Conservation (phyloP, 2,329 filamentous ascomycete genomes). For the Sporothrix globosa region DNA sequence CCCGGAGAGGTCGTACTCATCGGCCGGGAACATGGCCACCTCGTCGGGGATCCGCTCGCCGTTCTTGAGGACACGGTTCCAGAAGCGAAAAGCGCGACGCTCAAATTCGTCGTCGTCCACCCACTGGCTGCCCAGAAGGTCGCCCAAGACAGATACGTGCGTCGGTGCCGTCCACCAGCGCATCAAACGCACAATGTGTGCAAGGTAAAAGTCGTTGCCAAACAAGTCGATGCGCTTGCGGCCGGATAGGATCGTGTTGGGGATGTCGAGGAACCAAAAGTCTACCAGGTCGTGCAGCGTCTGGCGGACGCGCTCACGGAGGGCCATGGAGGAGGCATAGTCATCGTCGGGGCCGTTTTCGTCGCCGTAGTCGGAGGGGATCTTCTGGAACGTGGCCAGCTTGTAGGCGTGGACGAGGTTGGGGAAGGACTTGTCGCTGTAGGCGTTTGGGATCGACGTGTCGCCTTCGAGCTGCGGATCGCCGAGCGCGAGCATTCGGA, state of each 20-base stretch:
- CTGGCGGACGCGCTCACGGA: slow-evolving; percentile 58
- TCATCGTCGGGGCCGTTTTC: slow-evolving; percentile 30
- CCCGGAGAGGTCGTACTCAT: slow-evolving; percentile 56
- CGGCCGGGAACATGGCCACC: slow-evolving; percentile 52
- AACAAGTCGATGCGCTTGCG: slow-evolving; percentile 85
- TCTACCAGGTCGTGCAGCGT: slow-evolving; percentile 63
- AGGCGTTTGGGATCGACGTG: slow-evolving; percentile 70
- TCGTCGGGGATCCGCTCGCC: slow-evolving; percentile 65
- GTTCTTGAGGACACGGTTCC: slow-evolving; percentile 76
- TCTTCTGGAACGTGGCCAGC: slow-evolving; percentile 50
- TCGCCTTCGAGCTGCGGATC: slow-evolving; percentile 95
- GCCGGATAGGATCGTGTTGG: slow-evolving; percentile 64
- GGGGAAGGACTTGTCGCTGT: slow-evolving; percentile 55
- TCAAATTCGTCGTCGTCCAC: slow-evolving; percentile 83
- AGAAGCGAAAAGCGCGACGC: slow-evolving; percentile 72
- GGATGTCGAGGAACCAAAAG: slow-evolving; percentile 68
- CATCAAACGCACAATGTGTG: slow-evolving; percentile 84
- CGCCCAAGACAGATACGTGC: slow-evolving; percentile 85
- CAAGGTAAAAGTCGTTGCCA: slow-evolving; percentile 93
- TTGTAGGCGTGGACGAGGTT: slow-evolving; percentile 54
- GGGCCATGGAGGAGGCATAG: slow-evolving; percentile 44
- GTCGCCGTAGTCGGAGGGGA: background rate
- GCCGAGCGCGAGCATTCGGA: slow-evolving; percentile 83
- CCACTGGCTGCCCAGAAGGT: slow-evolving; percentile 95
- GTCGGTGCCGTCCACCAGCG: slow-evolving; percentile 84